These are phyloP conservation scores for Bathelium albidoporum DNA, from an alignment of 495 filamentous ascomycete species.

Conservation along the genomic window DNA sequence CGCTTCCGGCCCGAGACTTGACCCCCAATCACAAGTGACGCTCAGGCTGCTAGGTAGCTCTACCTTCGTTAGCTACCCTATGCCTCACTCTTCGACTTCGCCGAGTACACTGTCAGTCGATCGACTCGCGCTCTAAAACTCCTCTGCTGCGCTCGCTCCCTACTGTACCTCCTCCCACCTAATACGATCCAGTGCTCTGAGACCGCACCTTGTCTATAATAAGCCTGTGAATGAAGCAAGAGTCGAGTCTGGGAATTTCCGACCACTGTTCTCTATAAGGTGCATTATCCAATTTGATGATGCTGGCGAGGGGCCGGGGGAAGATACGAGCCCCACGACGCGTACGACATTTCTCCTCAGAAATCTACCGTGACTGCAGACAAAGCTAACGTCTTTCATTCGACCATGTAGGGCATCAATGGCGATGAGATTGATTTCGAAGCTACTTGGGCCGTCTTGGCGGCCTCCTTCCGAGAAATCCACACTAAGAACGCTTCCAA, in stretches of 20 bases:
- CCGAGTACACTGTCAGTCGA: no score
- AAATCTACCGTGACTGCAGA: background rate
- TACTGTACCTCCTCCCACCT: no score
- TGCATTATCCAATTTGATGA: background rate
- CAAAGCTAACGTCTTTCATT: slow-evolving; percentile 13
- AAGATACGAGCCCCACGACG: background rate
- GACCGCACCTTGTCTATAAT: background rate
- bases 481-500: slow-evolving; percentile 83
- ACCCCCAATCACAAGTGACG: no score
- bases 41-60: slow-evolving; percentile 10
- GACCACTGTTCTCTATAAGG: background rate
- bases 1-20: background rate
- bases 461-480: slow-evolving; percentile 68
- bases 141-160: no score
- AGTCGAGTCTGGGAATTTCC: background rate
- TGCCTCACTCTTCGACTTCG: background rate
- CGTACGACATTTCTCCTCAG: background rate
- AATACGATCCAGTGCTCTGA: no score
- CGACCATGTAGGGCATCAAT: slow-evolving; percentile 40
- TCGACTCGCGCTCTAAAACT: no score
- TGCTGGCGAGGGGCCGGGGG: slow-evolving; percentile 1
- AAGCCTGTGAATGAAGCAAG: background rate
- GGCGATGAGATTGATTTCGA: slow-evolving; percentile 63
- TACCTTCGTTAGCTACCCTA: background rate
- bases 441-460: slow-evolving; percentile 64